Evolutionary conservation across 2,329 filamentous ascomycete species (phyloP).

Genomic region (Fusarium drepaniforme): DNA sequence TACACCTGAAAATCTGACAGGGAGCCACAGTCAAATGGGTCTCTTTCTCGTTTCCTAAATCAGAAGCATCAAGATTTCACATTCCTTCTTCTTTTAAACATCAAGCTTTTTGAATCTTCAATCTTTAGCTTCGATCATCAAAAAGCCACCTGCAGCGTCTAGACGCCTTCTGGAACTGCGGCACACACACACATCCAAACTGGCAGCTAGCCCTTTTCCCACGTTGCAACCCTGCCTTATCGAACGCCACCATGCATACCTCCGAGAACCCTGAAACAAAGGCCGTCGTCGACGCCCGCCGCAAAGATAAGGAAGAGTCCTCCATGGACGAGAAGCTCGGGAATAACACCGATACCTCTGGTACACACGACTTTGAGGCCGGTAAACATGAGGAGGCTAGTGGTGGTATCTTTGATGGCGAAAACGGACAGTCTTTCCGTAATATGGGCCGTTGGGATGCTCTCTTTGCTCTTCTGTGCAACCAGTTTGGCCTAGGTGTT

Average conservation of each 20-base stretch:
- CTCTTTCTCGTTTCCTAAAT: not conserved
- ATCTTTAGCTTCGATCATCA: not conserved
- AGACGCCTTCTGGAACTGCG: slow-evolving; percentile 1
- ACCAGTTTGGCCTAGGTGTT: slow-evolving; percentile 42
- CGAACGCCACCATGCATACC: slow-evolving; percentile 3
- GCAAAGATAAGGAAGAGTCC: not conserved
- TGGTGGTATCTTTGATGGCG: slow-evolving; percentile 11
- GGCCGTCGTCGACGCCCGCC: not conserved
- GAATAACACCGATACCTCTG: not conserved
- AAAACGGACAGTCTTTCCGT: slow-evolving; percentile 26
- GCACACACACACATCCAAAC: not conserved
- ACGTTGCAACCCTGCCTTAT: not conserved
- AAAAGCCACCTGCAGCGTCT: not conserved
- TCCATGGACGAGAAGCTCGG: not conserved
- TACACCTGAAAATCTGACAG: too few species aligned
- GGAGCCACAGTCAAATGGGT: not conserved
- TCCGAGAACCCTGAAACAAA: not conserved
- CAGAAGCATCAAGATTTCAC: not conserved
- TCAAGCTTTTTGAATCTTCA: not conserved
- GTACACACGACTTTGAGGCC: not conserved
- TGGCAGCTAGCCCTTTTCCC: not conserved
- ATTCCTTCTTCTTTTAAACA: not conserved
- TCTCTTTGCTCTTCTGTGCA: slow-evolving; percentile 26
- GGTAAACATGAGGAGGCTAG: not conserved
- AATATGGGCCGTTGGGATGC: slow-evolving; percentile 27